Evolutionary conservation across 2,329 filamentous ascomycete genomes (phyloP), one percentile per base, ranked within the genome.

Genomic region (Monilinia aucupariae): DNA sequence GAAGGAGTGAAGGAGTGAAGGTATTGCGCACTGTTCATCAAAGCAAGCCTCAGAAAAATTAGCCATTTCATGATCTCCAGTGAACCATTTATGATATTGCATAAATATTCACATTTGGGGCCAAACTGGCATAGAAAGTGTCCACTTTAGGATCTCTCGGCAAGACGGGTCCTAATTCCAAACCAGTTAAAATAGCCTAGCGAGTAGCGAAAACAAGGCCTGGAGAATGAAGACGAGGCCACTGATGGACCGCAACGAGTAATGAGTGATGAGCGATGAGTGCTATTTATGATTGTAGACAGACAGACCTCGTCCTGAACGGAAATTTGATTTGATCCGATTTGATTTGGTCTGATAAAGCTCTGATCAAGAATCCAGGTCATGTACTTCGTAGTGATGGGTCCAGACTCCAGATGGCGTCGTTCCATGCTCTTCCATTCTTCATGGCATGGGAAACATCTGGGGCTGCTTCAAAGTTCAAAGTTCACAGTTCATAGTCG

Each of bases 351-450:
- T n/a, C n/a, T 53, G n/a, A 15, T 22, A 43, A 17, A 30, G 48
- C 58, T 39, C 53, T 53, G 58, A 43, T 37, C 34, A 37, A 12
- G 10, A 37, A n/a, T n/a, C n/a, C n/a, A n/a, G n/a, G n/a, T 59
- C 56, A 55, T 55, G 17, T 32, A n/a, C n/a, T n/a, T n/a, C n/a
- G n/a, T 30, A 45, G 47, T 30, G 58, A 60, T 52, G 47, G 58
- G 47, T n/a, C n/a, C n/a, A n/a, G n/a, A n/a, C n/a, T 53, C 58
- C 47, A 60, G 58, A 60, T 60, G 37, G 47, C 58, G 58, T 53
- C 49, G n/a, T 60, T 60, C 58, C 32, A 60, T 61, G 49, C 59
- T 59, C 22, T 49, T 59, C 7, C 32, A 22, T 32, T 34, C 47
- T 41, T 60, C 47, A n/a, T 13, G 32, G 34, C 27, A 30, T 30